Evolutionary conservation across 1,284 basidiomycete genomes (phyloP).

Genomic region (Sporisorium sorghi): DNA sequence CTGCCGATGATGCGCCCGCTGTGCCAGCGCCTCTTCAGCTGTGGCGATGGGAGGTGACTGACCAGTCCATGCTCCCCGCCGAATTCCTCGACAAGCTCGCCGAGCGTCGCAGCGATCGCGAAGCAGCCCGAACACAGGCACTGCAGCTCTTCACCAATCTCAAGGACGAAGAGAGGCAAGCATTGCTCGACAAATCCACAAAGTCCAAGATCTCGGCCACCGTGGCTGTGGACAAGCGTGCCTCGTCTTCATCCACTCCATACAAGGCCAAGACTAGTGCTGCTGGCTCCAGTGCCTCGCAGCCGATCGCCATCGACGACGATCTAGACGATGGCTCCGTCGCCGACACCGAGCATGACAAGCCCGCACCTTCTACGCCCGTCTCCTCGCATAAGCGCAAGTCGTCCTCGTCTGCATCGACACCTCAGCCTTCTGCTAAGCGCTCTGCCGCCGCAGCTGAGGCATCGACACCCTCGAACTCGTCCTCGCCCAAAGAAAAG

Average conservation of each 20-base stretch:
- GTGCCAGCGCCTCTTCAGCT: slow-evolving; percentile 72
- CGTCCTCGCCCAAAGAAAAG: slow-evolving; percentile 51
- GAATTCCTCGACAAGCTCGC: slow-evolving; percentile 77
- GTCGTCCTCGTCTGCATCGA: slow-evolving; percentile 28
- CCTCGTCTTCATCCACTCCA: slow-evolving; percentile 10
- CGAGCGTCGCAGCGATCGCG: slow-evolving; percentile 76
- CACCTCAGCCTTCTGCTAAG: slow-evolving; percentile 27
- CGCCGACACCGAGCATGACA: slow-evolving; percentile 28
- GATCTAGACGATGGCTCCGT: slow-evolving; percentile 34
- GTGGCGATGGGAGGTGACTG: slow-evolving; percentile 89
- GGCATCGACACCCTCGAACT: slow-evolving; percentile 23
- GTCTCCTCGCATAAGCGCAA: slow-evolving; percentile 30
- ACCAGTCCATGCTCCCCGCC: slow-evolving; percentile 78
- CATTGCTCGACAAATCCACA: slow-evolving; percentile 44
- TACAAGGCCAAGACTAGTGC: slow-evolving; percentile 6
- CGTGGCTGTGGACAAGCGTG: slow-evolving; percentile 15
- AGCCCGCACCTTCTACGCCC: slow-evolving; percentile 25
- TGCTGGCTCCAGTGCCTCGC: slow-evolving; percentile 18
- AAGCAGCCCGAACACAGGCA: slow-evolving; percentile 72
- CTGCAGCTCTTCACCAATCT: slow-evolving; percentile 40
- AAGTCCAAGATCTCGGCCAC: slow-evolving; percentile 42
- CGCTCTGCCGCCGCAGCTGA: slow-evolving; percentile 18
- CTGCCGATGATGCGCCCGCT: slow-evolving; percentile 4
- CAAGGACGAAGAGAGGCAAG: slow-evolving; percentile 38
- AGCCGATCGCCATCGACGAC: slow-evolving; percentile 42